A percentile compares a stretch with the other conserved stretches of the same genome.
phyloP scores from a whole-genome alignment of 2,329 filamentous ascomycete species.

The Colletotrichum aenigma region DNA sequence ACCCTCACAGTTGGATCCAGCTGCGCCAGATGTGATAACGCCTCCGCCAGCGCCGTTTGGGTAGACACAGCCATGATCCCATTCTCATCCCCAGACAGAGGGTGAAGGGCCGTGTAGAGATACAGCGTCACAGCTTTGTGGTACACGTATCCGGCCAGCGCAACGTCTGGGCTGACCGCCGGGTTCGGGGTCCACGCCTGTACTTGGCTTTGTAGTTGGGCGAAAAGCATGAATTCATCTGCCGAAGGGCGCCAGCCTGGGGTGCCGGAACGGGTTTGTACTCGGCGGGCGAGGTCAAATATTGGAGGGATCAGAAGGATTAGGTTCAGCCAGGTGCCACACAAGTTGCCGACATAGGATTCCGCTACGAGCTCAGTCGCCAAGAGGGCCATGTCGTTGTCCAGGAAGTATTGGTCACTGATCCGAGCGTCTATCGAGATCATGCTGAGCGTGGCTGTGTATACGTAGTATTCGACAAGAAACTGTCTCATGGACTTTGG shows the following conservation, averaged over 20 bases:
- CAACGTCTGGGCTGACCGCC: not conserved
- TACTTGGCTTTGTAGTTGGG: not conserved
- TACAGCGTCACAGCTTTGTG: not conserved
- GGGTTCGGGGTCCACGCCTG: not conserved
- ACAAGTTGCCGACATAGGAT: conserved; percentile 39
- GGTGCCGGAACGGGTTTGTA: not conserved
- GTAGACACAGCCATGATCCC: not conserved
- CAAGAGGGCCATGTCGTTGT: conserved; percentile 31
- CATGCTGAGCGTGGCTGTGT: conserved; percentile 51
- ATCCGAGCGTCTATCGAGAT: conserved; percentile 43
- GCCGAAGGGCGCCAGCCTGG: not conserved
- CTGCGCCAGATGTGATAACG: conserved; percentile 18
- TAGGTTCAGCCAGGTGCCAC: conserved; percentile 43
- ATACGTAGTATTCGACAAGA: conserved; percentile 52
- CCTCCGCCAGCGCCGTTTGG: not conserved
- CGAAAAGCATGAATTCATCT: not conserved
- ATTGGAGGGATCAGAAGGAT: conserved; percentile 41
- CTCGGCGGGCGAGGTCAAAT: conserved; percentile 44
- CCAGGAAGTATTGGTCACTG: conserved; percentile 32
- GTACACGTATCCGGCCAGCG: not conserved
- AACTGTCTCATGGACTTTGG: conserved; percentile 46
- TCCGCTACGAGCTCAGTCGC: conserved; percentile 31
- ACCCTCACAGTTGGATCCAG: conserved; percentile 36
- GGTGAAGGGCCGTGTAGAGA: not conserved
- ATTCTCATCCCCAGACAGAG: not conserved